Evolutionary conservation across 768 basidiomycete species (phyloP).

Genomic region (Podaxis mareebaensis): DNA sequence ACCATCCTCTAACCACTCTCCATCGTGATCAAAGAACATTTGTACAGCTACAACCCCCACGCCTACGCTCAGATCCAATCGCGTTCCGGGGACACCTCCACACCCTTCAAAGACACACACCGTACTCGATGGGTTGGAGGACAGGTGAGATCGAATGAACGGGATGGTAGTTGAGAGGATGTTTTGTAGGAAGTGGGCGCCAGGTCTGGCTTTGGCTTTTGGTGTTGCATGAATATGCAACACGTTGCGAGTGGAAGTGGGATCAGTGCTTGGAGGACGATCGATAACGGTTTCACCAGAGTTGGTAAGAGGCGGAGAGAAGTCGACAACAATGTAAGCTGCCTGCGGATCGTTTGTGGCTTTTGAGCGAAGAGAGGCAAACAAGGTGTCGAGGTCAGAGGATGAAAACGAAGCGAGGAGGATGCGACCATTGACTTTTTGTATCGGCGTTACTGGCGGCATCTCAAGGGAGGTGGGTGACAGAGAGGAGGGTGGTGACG

Average conservation of each 20-base stretch:
- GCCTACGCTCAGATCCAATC: constrained; percentile 65
- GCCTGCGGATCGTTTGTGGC: background rate
- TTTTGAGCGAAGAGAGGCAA: constrained; percentile 14
- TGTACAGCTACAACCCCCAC: constrained; percentile 60
- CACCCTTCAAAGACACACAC: constrained; percentile 43
- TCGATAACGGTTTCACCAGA: background rate
- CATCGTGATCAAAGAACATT: constrained; percentile 57
- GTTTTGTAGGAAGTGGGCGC: constrained; percentile 15
- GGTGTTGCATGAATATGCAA: background rate
- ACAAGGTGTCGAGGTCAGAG: constrained; percentile 1
- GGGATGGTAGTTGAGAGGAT: constrained; percentile 15
- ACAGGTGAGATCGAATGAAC: constrained; percentile 46
- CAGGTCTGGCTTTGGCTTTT: constrained; percentile 9
- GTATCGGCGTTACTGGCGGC: constrained; percentile 29
- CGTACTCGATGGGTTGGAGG: constrained; percentile 39
- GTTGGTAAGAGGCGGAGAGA: background rate
- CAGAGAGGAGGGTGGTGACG: background rate
- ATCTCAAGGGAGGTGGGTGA: background rate
- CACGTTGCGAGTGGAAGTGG: background rate
- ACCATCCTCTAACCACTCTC: constrained; percentile 26
- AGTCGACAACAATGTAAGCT: constrained; percentile 32
- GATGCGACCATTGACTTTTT: constrained; percentile 40
- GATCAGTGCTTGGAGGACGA: background rate
- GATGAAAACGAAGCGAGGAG: constrained; percentile 37
- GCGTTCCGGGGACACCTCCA: constrained; percentile 27